Evolutionary conservation across 768 basidiomycete species (phyloP), one percentile per base, ranked within the genome.

Genomic region (Hygrocybe coccinea): DNA sequence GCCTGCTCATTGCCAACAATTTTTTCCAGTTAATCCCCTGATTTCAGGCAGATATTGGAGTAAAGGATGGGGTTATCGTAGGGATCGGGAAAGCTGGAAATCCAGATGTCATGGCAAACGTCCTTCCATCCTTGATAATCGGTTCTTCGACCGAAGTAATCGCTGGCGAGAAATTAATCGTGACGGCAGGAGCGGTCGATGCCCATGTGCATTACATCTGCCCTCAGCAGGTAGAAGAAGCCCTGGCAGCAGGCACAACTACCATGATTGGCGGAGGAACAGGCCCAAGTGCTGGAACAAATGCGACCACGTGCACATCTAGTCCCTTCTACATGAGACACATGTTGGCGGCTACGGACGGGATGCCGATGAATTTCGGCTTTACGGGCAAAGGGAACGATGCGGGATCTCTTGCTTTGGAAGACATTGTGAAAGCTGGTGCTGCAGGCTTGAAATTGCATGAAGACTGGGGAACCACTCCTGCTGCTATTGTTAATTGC

Each of bases 311-410:
- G 0, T 97, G 95, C 65, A 98, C 97, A 0, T 81, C 93, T 0
- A 90, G 87, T 60, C 85, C 85, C 24, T 95, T 89, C 69, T 93
- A 95, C 68, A 85, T 99, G 78, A 76, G 78, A 45, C 82, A 86
- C 48, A 98, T 98, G 95, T 76, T 99, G 52, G 80, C 85, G 0
- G 95, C 95, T 5, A 95, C 91, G 11, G 97, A 99, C 66, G 80
- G 81, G 4, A 70, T 97, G 47, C 83, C 94, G 1, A 84, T 97
- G 77, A 97, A 97, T 66, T 92, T 95, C 68, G 90, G 79, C 2
- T 90, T 98, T 65, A 99, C 97, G 1, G 95, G 95, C 12, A 98
- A 97, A 71, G 97, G 95, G 0, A 98, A 97, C 61, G 97, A 99
- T 65, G 80, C 89, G 0, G 92, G 86, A 0, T 74, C 78, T 9